Evolutionary conservation across 352 stramenopile species (phyloP).

Genomic region (Phytophthora quininea): DNA sequence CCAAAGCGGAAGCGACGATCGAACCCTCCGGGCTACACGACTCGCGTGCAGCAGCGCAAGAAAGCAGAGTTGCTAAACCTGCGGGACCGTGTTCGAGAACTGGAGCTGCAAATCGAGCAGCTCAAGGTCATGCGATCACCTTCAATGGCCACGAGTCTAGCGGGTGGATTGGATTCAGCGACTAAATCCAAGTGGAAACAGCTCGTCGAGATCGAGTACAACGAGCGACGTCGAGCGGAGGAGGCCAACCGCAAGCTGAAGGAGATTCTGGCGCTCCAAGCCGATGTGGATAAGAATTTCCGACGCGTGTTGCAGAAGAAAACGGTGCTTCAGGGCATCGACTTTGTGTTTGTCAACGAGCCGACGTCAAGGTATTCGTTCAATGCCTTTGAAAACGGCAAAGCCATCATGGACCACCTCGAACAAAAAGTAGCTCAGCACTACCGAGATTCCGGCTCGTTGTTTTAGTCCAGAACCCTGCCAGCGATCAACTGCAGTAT

Average conservation of each 20-base stretch:
- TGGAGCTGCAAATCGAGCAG: constrained; percentile 12
- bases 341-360: constrained; percentile 31
- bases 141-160: neutral
- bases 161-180: neutral
- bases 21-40: constrained; percentile 25
- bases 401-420: constrained; percentile 20
- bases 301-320: constrained; percentile 19
- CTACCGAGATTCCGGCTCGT: constrained; percentile 15
- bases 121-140: constrained; percentile 5
- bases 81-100: constrained; percentile 16
- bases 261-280: constrained; percentile 11
- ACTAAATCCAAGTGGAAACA: constrained; percentile 18
- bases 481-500: constrained; percentile 10
- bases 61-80: constrained; percentile 25
- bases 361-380: constrained; percentile 22
- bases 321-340: constrained; percentile 15
- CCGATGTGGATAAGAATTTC: constrained; percentile 19
- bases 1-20: constrained; percentile 8
- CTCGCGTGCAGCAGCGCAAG: constrained; percentile 21
- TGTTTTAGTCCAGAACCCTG: constrained; percentile 7
- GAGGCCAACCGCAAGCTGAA: constrained; percentile 30
- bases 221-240: constrained; percentile 19
- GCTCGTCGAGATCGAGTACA: constrained; percentile 8
- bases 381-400: constrained; percentile 20
- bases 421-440: constrained; percentile 13